Conservation (phyloP, 441 rosid genomes). For the Populus trichocarpa region DNA sequence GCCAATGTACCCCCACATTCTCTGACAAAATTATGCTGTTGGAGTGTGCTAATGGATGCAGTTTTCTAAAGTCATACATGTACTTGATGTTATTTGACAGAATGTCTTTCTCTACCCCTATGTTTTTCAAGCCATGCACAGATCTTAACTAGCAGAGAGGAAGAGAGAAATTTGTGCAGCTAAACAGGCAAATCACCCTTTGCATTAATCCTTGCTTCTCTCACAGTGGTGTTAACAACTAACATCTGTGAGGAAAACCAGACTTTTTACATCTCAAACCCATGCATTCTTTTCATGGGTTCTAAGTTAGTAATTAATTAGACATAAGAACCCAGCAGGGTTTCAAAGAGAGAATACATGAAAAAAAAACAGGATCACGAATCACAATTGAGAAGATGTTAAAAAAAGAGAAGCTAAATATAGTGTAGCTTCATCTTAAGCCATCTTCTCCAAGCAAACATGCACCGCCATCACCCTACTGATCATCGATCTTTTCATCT, state of each 20-base stretch:
- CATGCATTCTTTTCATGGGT: constrained; percentile 29
- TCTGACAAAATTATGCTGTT: constrained; percentile 38
- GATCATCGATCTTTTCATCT: constrained; percentile 30
- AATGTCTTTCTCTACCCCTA: constrained; percentile 1
- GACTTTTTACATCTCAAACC: constrained; percentile 42
- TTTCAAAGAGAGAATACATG: not conserved
- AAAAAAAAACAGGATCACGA: constrained; percentile 14
- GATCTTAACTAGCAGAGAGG: not conserved
- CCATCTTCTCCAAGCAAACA: constrained; percentile 34
- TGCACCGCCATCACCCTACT: not conserved
- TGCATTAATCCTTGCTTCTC: constrained; percentile 45
- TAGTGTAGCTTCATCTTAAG: constrained; percentile 38
- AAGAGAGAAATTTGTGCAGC: not conserved
- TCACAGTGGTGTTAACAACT: constrained; percentile 30
- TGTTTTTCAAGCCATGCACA: not conserved
- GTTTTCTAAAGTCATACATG: not conserved
- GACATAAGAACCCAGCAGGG: constrained; percentile 36
- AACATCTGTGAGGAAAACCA: constrained; percentile 56
- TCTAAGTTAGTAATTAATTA: constrained; percentile 32
- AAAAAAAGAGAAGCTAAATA: constrained; percentile 36
- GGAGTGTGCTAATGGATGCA: not conserved
- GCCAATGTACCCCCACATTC: constrained; percentile 45
- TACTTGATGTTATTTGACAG: constrained; percentile 16
- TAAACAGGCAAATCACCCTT: not conserved
- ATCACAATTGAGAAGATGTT: constrained; percentile 35